Evolutionary conservation across 768 basidiomycete genomes (phyloP), one percentile per base, ranked within the genome.

Genomic region (Lentinula raphanica): DNA sequence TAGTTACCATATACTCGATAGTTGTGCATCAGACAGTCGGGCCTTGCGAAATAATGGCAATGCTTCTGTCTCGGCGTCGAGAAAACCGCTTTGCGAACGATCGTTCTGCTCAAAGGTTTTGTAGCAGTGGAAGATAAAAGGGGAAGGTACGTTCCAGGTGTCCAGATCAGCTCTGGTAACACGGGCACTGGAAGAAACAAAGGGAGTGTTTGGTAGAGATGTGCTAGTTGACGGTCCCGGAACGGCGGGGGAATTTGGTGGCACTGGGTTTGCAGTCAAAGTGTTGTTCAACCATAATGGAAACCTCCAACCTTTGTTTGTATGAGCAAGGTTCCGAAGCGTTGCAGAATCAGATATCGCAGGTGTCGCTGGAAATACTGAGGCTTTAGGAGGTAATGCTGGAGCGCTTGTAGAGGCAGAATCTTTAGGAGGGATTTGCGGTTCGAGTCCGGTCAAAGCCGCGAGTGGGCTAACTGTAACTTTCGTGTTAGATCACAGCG

Each of bases 231-330:
- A 28, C 31, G n/a, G n/a, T n/a, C 23, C 19, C 21, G 54, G 6
- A 21, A 35, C 28, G 36, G 5, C 32, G 8, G 40, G 40, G 12
- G 48, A 29, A 28, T n/a, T 45, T 28, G 25, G 54, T 13, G 42
- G 32, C 19, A 32, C 39, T 56, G 17, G 7, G 9, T n/a, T 21
- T 28, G 17, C 4, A 27, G 21, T 13, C 31, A 23, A 5, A 50
- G 44, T 2, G 21, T 49, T 36, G 23, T 28, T 36, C 54, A 19
- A 38, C 32, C 17, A 5, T 2, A 12, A 35, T 69, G 36, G 74
- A 68, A 39, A 90, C 82, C 58, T 88, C 79, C 67, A 84, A 84
- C 81, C 87, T 84, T 36, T 82, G 88, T 59, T 17, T 81, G 84
- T 64, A 83, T 84, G 68, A 21, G 44, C 46, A n/a, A 49, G 28